Evolutionary conservation across 305 asterid genomes (phyloP).

Genomic region (Fraxinus angustifolia): DNA sequence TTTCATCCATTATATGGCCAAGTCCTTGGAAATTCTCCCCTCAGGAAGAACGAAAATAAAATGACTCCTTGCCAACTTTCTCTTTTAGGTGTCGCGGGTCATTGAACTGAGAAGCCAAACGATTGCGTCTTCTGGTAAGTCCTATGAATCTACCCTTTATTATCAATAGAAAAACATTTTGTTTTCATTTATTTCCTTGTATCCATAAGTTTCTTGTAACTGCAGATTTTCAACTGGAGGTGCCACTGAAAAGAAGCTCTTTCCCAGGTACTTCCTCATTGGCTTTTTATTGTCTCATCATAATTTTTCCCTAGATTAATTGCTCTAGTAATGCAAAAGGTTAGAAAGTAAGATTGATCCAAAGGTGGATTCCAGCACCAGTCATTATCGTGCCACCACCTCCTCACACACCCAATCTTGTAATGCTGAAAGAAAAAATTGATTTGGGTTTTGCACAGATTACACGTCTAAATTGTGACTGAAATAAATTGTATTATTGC

Average conservation of each 20-base stretch:
- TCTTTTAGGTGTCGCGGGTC: conserved; percentile 88
- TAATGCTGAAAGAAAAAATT: conserved; percentile 3
- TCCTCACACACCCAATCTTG: neutral
- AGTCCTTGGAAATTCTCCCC: neutral
- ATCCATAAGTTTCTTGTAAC: conserved; percentile 24
- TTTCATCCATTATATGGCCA: neutral
- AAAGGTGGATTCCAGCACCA: conserved; percentile 9
- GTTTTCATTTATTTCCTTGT: conserved; percentile 6
- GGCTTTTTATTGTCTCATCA: conserved; percentile 8
- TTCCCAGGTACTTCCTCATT: conserved; percentile 26
- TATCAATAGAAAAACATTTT: neutral
- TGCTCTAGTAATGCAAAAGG: conserved; percentile 2
- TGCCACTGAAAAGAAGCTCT: conserved; percentile 18
- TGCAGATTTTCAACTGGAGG: conserved; percentile 20
- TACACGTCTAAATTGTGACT: neutral
- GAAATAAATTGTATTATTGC: neutral
- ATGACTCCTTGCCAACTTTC: conserved; percentile 18
- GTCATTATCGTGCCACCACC: neutral
- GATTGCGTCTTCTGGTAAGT: conserved; percentile 36
- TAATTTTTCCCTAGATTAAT: conserved; percentile 11
- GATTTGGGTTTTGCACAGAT: neutral
- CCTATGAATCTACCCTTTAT: neutral
- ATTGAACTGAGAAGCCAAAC: conserved; percentile 53
- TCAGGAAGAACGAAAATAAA: neutral
- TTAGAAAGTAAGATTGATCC: neutral